These are phyloP conservation scores for Nicotiana knightiana DNA, from an alignment of 257 asterid genomes.

Conservation along the genomic window DNA sequence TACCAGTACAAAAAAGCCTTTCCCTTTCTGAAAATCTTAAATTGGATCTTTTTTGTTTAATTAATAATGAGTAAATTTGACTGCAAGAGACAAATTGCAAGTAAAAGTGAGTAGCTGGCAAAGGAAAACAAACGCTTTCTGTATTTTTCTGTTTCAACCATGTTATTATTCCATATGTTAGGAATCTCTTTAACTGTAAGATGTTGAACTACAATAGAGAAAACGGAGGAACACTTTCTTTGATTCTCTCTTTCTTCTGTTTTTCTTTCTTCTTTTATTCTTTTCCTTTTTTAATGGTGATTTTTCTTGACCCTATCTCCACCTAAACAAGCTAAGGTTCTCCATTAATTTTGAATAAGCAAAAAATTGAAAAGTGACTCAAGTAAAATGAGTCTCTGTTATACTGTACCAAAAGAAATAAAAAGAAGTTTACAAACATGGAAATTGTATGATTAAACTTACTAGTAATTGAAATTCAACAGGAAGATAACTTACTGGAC, in stretches of 20 bases:
- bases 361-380: no score
- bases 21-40: neutral
- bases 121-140: neutral
- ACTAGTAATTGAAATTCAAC: no score
- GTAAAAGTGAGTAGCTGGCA: neutral
- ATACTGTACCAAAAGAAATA: no score
- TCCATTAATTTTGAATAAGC: no score
- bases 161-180: neutral
- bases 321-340: neutral
- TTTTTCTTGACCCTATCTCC: neutral
- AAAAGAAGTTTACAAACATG: no score
- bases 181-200: neutral
- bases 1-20: neutral
- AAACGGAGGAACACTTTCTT: neutral
- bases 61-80: neutral
- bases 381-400: no score
- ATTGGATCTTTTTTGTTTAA: neutral
- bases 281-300: neutral
- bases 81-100: conserved; percentile 5
- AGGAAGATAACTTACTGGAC: no score
- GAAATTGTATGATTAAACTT: no score
- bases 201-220: neutral
- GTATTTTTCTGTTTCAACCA: neutral
- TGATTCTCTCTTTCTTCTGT: neutral
- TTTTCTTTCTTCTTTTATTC: no score